Base-by-base conservation (phyloP, 1,284 basidiomycete genomes). In the Ceratobasidium sp. region DNA sequence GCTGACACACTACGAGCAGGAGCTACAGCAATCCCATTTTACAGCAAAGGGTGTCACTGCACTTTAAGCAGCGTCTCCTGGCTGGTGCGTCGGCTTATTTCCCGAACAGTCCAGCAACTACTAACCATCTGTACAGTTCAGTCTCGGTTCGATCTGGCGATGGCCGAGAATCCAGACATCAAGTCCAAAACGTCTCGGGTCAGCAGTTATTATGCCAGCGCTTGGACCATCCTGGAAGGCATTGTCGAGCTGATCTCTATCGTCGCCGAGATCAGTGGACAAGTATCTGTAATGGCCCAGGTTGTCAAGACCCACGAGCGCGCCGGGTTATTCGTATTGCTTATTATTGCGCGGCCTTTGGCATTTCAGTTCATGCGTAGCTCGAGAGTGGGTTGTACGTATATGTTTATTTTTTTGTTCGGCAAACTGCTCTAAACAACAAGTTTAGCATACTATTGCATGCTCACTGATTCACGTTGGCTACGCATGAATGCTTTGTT, bases 161-260 rank as follows among this genome's bases (percentile, higher is more conserved):
- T 56, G 41, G 41, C 68, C 29, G 68, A 72, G n/a, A 72, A 61
- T 43, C 68, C 68, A 0, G 68, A 72, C 34, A 56, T 72, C n/a
- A 56, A 61, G 37, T 59, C 68, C 56, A 72, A 72, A 61, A 72
- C 56, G 3, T 46, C 68, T 29, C 54, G 68, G 22, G 68, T 56
- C 6, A 61, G 56, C 43, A 43, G 43, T 27, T 61, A 58, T 27
- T 72, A 59, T 39, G 68, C 39, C 1, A 72, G 54, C 41, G 56
- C 68, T 34, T 72, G 68, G 68, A 37, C 39, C 6, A 72, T 72
- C 37, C 68, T 72, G 5, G 68, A 61, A 29, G 56, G 68, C 5
- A 11, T 72, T 19, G n/a, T 49, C 31, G 54, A 48, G 37, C 24
- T 72, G 19, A 31, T 72, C 7, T 43, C 68, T 2, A 39, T 72